Percentiles rank a stretch among this genome's conserved stretches.
These are phyloP conservation scores for Elongisporangium prolatum DNA, from an alignment of 352 stramenopile genomes.

Conservation along the genomic window DNA sequence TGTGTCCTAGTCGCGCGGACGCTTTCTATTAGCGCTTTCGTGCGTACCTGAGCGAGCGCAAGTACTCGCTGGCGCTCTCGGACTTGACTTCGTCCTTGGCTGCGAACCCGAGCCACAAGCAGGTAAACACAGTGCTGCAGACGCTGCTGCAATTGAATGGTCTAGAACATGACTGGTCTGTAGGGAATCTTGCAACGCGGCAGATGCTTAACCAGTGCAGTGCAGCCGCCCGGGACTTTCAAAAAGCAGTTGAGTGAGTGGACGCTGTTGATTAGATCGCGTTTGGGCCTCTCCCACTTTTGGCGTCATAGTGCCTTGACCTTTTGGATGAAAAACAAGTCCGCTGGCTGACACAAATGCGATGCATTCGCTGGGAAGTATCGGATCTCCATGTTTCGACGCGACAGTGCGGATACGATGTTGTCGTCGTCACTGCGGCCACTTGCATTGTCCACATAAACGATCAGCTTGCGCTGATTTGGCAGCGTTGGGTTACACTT, in stretches of 20 bases:
- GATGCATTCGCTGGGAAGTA: too few relatives aligned
- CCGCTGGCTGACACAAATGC: too few relatives aligned
- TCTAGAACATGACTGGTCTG: background rate
- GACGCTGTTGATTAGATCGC: too few relatives aligned
- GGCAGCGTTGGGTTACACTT: too few relatives aligned
- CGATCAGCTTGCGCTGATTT: too few relatives aligned
- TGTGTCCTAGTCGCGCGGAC: background rate
- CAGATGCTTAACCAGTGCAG: constrained; percentile 70
- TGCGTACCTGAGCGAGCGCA: constrained; percentile 76
- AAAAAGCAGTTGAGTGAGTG: constrained; percentile 42
- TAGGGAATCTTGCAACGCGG: constrained; percentile 62
- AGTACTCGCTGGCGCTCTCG: constrained; percentile 65
- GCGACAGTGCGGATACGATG: too few relatives aligned
- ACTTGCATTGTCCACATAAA: too few relatives aligned
- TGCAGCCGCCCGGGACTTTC: constrained; percentile 55
- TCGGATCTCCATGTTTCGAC: too few relatives aligned
- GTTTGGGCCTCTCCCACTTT: too few relatives aligned
- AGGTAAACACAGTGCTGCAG: constrained; percentile 14
- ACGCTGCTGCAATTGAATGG: background rate
- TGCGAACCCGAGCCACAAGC: constrained; percentile 77
- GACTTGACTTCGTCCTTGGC: constrained; percentile 66
- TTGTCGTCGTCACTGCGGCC: too few relatives aligned
- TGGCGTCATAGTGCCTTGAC: too few relatives aligned
- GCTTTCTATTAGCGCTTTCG: constrained; percentile 37
- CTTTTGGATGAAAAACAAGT: too few relatives aligned